Evolutionary conservation across 257 asterid genomes (phyloP), one percentile per base, ranked within the genome.

Genomic region (Nicotiana noctiflora): DNA sequence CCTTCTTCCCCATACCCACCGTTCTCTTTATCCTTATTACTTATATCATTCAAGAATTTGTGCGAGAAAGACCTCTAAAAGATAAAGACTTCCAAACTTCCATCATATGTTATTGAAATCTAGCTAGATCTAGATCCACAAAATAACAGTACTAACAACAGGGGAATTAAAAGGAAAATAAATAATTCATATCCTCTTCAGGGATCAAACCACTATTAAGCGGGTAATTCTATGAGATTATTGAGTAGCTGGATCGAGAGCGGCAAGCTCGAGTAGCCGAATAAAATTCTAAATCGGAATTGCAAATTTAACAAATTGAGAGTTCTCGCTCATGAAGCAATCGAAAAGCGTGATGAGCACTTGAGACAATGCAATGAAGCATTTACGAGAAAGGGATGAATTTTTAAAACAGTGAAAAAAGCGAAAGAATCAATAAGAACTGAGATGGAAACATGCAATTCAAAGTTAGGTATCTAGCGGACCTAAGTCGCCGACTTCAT

Each of bases 221-320:
- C 27, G 27, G 27, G 27, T 25, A 25, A 25, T 25, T 92, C 61
- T 84, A 83, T 77, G 97, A 95, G 79, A 82, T 93, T n/a, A 57
- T 91, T 1, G 85, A 86, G 25, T 97, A 95, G 91, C 97, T 93
- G 82, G 97, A 94, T 87, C 95, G 97, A 25, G 99, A 95, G 89
- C 85, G 91, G 82, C 86, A 81, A 65, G 92, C 94, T 68, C 93
- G 97, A 40, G 89, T 87, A 86, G 92, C 89, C 10, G 96, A 93
- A 0, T 97, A 95, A 87, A 91, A 82, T 63, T 85, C 94, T 12
- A 92, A 90, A 62, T 92, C 91, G n/a, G 95, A 92, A 61, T 60
- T 93, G 84, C 97, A 95, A 60, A 13, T 90, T 94, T 40, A 92
- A 88, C 27, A 89, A 97, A 52, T 93, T 95, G 12, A 94, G 89